Conservation (phyloP, 768 basidiomycete species). For the Phanerodontia chrysosporium region DNA sequence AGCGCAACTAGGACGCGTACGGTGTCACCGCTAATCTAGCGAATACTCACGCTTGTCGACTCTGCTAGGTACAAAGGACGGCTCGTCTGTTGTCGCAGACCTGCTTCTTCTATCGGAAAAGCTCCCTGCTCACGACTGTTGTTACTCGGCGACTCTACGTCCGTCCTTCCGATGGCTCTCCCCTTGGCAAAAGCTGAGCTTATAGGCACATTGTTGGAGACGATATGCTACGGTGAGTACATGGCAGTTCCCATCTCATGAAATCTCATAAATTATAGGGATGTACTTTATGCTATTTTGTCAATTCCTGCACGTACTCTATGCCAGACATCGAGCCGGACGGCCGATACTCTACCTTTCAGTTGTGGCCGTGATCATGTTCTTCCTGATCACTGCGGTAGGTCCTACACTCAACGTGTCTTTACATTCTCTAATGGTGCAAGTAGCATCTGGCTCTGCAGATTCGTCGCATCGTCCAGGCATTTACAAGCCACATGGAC, state of each 20-base stretch:
- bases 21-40: too few species aligned
- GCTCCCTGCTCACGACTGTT: too few species aligned
- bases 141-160: not conserved
- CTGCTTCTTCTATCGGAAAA: too few species aligned
- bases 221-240: constrained; percentile 7
- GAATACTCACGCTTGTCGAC: too few species aligned
- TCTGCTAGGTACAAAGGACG: too few species aligned
- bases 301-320: constrained; percentile 6
- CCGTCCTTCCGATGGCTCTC: constrained; percentile 1
- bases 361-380: constrained; percentile 4
- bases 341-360: not conserved
- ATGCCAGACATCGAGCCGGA: not conserved
- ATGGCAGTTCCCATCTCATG: too few species aligned
- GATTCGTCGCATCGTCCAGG: constrained; percentile 18
- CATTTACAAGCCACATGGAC: constrained; percentile 18
- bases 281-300: constrained; percentile 6
- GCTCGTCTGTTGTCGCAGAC: too few species aligned
- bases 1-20: too few species aligned
- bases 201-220: constrained; percentile 9
- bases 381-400: constrained; percentile 18
- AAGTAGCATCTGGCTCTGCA: constrained; percentile 23
- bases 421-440: too few species aligned
- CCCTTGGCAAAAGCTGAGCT: constrained; percentile 10
- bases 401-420: not conserved
- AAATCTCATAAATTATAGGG: not conserved